Base-by-base conservation (phyloP, 2,329 filamentous ascomycete genomes). In the Sporothrix luriei region DNA sequence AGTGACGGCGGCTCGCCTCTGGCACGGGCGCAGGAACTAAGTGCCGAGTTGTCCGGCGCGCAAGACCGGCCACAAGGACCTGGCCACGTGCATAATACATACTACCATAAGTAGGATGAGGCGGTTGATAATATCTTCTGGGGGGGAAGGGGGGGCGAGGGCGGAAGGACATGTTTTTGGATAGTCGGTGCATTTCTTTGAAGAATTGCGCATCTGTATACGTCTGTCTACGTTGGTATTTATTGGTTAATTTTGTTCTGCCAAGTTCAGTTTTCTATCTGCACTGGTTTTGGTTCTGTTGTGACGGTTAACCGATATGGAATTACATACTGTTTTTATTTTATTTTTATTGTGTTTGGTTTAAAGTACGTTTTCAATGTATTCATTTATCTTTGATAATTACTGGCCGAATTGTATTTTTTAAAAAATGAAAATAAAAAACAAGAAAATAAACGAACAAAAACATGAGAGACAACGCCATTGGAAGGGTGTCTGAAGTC, bases 41-140 rank as follows among this genome's bases (percentile, higher is more conserved):
- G 70, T 46, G 48, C 70, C 10, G 66, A 21, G 48, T 46, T 19
- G 33, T 21, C 11, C 40, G 43, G 38, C 38, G 38, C 6, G 9
- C 43, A 24, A 14, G 40, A 40, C 13, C 55, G 43, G 48, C 71
- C 24, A 9, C 57, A 62, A 13, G 57, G 29, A 1, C 51, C 49
- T 10, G 38, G 52, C 21, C 16, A 49, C n/a, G 55, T 49, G 19
- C 70, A 72, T 51, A 55, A 67, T 1, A 73, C 71, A 7, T 73
- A 69, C 38, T 73, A 73, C 49, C 69, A 73, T n/a, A 69, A 54
- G 62, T 68, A 66, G 33, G n/a, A 19, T 14, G 16, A 13, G n/a
- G 14, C 2, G 38, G 38, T 3, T 2, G 38, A 46, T 21, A 13
- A 43, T 24, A 13, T 24, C 14, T 40, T n/a, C n/a, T 43, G n/a